phyloP scores from a whole-genome alignment of 148 eudicot genomes.

The Cornus kousa region DNA sequence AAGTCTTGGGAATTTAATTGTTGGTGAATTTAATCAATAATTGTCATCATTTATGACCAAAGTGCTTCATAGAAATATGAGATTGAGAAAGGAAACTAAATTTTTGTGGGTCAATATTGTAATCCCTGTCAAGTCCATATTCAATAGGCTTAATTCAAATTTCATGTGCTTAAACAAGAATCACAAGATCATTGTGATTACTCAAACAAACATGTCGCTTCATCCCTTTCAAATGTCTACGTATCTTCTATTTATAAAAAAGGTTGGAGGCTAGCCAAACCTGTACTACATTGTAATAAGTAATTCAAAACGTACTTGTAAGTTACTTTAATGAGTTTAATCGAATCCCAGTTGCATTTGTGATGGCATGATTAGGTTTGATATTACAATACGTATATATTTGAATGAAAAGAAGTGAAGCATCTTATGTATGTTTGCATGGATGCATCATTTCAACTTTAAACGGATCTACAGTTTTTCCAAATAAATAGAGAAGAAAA shows the following conservation, averaged over 20 bases:
- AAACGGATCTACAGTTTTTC: not conserved
- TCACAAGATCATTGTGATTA: not conserved
- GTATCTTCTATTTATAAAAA: not conserved
- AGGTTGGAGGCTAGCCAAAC: slow-evolving; percentile 9
- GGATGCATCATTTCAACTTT: not conserved
- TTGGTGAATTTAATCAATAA: no score
- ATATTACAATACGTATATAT: no score
- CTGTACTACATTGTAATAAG: not conserved
- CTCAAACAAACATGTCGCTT: not conserved
- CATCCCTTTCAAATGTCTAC: not conserved
- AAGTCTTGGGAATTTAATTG: not conserved
- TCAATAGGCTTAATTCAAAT: not conserved
- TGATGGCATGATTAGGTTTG: slow-evolving; percentile 5
- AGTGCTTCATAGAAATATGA: no score
- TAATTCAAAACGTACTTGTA: not conserved
- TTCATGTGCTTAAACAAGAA: not conserved
- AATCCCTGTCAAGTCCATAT: not conserved
- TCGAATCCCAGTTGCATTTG: slow-evolving; percentile 1
- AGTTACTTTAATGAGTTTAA: not conserved
- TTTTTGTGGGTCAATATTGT: not conserved
- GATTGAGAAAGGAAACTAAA: no score
- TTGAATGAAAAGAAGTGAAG: not conserved
- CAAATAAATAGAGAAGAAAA: no score
- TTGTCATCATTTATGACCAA: no score
- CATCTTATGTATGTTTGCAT: not conserved